Conservation (phyloP, 2,329 filamentous ascomycete species). For the Peltaster fructicola region DNA sequence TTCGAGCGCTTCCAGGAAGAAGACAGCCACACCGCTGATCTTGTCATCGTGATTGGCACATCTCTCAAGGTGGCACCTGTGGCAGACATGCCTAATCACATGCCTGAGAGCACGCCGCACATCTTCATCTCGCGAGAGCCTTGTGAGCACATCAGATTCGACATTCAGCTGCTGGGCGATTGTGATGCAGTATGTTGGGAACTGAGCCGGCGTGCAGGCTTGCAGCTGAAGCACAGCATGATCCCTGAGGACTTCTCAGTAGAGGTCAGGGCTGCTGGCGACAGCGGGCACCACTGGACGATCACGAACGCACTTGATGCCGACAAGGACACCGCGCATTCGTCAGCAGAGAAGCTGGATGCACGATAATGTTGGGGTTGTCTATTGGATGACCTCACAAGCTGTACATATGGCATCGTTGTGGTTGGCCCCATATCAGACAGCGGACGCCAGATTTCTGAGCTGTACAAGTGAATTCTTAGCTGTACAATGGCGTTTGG, state of each 20-base stretch:
- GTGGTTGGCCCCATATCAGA: no score
- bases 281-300: conserved; percentile 4
- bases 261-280: conserved; percentile 5
- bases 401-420: no score
- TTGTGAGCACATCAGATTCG: conserved; percentile 80
- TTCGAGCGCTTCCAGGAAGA: conserved; percentile 61
- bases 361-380: no score
- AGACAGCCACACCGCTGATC: conserved; percentile 64
- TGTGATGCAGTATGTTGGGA: conserved; percentile 83
- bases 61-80: conserved; percentile 92
- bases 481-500: no score
- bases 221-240: conserved; percentile 65
- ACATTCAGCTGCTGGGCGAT: conserved; percentile 89
- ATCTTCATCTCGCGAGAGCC: conserved; percentile 33
- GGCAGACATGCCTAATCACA: conserved; percentile 48
- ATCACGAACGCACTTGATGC: no score
- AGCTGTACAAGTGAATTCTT: no score
- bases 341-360: no score
- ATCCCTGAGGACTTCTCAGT: conserved; percentile 33
- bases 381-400: no score
- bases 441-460: no score
- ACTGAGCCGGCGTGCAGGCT: conserved; percentile 63
- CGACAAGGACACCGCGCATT: no score
- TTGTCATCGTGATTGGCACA: conserved; percentile 91
- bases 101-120: conserved; percentile 16